Evolutionary conservation across 1,139 yeast species (phyloP), one percentile per base, ranked within the genome.

Genomic region (Nakaseomyces sp.): DNA sequence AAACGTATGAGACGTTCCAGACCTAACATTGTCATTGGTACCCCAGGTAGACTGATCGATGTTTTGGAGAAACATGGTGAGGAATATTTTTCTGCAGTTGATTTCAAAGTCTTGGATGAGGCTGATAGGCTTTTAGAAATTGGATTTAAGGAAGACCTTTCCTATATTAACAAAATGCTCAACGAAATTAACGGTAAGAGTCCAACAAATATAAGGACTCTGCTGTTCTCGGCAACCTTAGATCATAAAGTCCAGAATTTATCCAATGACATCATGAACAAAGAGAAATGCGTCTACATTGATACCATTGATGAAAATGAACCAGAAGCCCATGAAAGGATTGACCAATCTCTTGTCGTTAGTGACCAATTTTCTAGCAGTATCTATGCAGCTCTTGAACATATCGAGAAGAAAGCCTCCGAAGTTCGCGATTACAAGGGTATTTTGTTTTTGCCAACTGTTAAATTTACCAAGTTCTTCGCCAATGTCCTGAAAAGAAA

Each of bases 181-280:
- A 72, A 69, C 44, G 57, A 57, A 1, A 57, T 72, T 29, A 75
- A 73, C 47, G 56, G 53, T 13, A 61, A 52, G 4, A 61, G 61
- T 25, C 47, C 54, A 18, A 50, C 54, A 42, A 54, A 68, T 49
- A 58, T 75, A 52, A 86, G 81, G 55, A 79, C 89, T 20, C 68
- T 87, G 55, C 70, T 89, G 53, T 89, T 86, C 60, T 84, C 95
- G 56, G 97, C 97, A 24, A 89, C 97, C 19, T 76, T 88, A 51
- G 89, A 82, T 59, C 69, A 74, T 22, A 70, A 73, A 40, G 93
- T 88, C 26, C 70, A 74, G 43, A 60, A 67, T 5, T 77, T 88
- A 63, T 94, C 96, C 17, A 68, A 70, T 47, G 64, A 68, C 22
- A 79, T 81, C 49, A 77, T 87, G 59, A 57, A 60, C 44, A 83